Conservation (phyloP, 2,329 filamentous ascomycete genomes). For the Scopulariopsis brevicaulis region DNA sequence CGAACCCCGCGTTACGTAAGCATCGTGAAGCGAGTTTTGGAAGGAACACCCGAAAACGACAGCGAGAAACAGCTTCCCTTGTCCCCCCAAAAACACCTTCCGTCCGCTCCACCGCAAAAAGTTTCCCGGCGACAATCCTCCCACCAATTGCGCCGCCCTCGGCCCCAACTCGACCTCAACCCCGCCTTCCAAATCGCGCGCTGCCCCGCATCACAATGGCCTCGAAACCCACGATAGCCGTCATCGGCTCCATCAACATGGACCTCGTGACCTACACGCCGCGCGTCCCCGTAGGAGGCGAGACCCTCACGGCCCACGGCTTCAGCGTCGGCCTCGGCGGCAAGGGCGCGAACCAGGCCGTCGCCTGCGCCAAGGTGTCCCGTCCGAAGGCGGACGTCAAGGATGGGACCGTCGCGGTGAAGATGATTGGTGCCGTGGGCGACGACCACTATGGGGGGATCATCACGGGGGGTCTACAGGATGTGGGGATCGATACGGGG, state of each 20-base stretch:
- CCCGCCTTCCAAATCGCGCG: neutral
- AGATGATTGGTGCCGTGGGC: constrained; percentile 68
- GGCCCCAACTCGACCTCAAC: neutral
- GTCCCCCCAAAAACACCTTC: too few species aligned
- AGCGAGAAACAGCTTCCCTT: too few species aligned
- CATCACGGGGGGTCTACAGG: constrained; percentile 44
- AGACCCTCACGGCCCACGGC: constrained; percentile 69
- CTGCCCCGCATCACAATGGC: neutral
- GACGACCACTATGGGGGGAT: constrained; percentile 52
- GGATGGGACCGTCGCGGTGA: constrained; percentile 32
- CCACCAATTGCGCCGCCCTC: too few species aligned
- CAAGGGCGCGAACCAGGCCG: constrained; percentile 93
- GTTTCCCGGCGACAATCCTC: too few species aligned
- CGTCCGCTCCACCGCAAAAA: too few species aligned
- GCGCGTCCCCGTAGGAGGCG: constrained; percentile 71
- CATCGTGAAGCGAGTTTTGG: too few species aligned
- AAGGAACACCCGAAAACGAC: too few species aligned
- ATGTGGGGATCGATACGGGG: constrained; percentile 50
- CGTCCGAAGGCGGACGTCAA: constrained; percentile 26
- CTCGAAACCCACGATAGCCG: constrained; percentile 14
- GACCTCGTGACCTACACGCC: constrained; percentile 84
- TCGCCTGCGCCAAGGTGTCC: constrained; percentile 76
- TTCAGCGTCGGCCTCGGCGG: constrained; percentile 74
- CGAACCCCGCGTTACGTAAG: too few species aligned
- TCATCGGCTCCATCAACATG: constrained; percentile 73